Percentiles rank a stretch among this genome's conserved stretches.
phyloP scores from a whole-genome alignment of 352 stramenopile genomes.

The Phytophthora megakarya region DNA sequence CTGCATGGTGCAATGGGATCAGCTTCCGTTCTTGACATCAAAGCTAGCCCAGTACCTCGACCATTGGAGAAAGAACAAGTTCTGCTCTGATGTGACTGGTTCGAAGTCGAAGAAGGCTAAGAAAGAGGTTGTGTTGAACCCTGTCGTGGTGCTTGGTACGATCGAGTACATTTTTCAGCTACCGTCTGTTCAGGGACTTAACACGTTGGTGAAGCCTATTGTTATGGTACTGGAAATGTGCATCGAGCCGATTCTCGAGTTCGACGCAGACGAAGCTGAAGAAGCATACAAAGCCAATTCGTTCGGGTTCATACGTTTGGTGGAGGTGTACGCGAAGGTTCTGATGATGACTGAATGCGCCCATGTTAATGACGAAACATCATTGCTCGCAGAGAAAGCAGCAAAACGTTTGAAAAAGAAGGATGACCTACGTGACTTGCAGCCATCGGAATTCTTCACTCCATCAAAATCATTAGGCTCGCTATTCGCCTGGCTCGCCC shows the following conservation, averaged over 20 bases:
- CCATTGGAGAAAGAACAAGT: slow-evolving; percentile 62
- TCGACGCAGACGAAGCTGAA: slow-evolving; percentile 45
- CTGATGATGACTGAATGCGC: slow-evolving; percentile 56
- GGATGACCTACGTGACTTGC: slow-evolving; percentile 49
- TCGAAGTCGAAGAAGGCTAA: slow-evolving; percentile 50
- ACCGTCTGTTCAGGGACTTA: slow-evolving; percentile 48
- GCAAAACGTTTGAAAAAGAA: slow-evolving; percentile 44
- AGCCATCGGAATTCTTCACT: slow-evolving; percentile 69
- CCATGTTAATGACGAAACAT: slow-evolving; percentile 54
- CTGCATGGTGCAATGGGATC: slow-evolving; percentile 76
- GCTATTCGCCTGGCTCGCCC: slow-evolving; percentile 59
- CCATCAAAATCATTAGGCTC: slow-evolving; percentile 47
- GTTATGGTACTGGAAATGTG: slow-evolving; percentile 45
- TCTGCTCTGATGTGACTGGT: slow-evolving; percentile 18
- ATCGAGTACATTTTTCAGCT: slow-evolving; percentile 71
- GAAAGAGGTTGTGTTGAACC: slow-evolving; percentile 44
- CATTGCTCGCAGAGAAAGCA: slow-evolving; percentile 50
- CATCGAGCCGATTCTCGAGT: slow-evolving; percentile 51
- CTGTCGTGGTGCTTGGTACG: slow-evolving; percentile 63
- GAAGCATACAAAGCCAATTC: slow-evolving; percentile 53
- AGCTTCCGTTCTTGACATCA: slow-evolving; percentile 65
- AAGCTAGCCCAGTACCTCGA: slow-evolving; percentile 67
- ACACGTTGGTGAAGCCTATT: slow-evolving; percentile 54
- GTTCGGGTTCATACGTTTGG: slow-evolving; percentile 65
- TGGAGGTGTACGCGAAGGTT: slow-evolving; percentile 77